Evolutionary conservation across 805 yeast genomes (phyloP).

Genomic region (Pichia ethanolica): DNA sequence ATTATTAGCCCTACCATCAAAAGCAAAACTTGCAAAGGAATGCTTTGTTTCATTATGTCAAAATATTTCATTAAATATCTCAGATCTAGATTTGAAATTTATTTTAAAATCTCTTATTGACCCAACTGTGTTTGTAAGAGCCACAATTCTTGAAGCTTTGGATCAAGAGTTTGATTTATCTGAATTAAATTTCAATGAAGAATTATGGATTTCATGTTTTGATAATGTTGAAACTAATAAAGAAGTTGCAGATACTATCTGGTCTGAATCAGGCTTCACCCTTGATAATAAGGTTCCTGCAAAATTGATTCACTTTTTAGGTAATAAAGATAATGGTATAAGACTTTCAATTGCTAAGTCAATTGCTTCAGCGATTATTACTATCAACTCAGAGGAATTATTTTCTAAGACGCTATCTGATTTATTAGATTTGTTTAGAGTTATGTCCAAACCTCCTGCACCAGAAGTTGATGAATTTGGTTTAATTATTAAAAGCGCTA

Average conservation of each 20-base stretch:
- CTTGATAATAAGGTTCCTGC: slow-evolving; percentile 38
- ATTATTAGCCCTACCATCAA: slow-evolving; percentile 65
- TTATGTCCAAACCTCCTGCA: slow-evolving; percentile 64
- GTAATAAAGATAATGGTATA: slow-evolving; percentile 53
- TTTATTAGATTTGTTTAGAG: slow-evolving; percentile 49
- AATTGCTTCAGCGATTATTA: slow-evolving; percentile 47
- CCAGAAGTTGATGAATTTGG: slow-evolving; percentile 77
- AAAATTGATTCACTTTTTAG: slow-evolving; percentile 43
- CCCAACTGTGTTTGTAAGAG: slow-evolving; percentile 64
- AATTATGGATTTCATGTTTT: slow-evolving; percentile 71
- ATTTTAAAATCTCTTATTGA: slow-evolving; percentile 51
- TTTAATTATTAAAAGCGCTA: slow-evolving; percentile 53
- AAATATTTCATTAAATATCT: slow-evolving; percentile 58
- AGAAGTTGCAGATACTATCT: slow-evolving; percentile 68
- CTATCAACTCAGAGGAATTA: slow-evolving; percentile 17
- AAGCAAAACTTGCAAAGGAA: slow-evolving; percentile 76
- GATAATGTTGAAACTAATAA: slow-evolving; percentile 61
- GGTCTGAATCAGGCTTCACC: slow-evolving; percentile 67
- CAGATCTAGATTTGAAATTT: slow-evolving; percentile 48
- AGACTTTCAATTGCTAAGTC: slow-evolving; percentile 70
- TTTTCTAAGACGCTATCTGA: slow-evolving; percentile 33
- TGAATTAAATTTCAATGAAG: slow-evolving; percentile 33
- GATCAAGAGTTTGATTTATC: slow-evolving; percentile 75
- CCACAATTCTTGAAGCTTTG: slow-evolving; percentile 71
- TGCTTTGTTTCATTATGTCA: slow-evolving; percentile 74